Conservation (phyloP, 2,329 filamentous ascomycete genomes). For the Claviceps sorghi region DNA sequence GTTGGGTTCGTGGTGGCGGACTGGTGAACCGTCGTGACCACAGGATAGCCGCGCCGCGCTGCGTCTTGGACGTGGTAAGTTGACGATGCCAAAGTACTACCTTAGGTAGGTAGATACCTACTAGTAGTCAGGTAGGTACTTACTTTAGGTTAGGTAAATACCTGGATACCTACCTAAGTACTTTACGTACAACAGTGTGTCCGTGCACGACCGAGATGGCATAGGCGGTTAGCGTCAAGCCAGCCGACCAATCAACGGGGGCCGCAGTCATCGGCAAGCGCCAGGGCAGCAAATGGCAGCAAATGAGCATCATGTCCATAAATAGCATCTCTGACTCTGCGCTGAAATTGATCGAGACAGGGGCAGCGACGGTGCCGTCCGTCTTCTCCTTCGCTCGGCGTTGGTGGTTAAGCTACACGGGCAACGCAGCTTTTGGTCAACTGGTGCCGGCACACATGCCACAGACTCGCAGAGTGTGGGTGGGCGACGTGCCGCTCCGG, state of each 20-base stretch:
- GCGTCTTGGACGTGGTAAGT: background rate
- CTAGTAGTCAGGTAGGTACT: too few relatives aligned
- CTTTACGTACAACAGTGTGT: background rate
- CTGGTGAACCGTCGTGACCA: slow-evolving; percentile 5
- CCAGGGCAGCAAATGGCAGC: background rate
- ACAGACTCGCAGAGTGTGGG: too few relatives aligned
- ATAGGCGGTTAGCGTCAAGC: slow-evolving; percentile 1
- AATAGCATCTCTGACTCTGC: background rate
- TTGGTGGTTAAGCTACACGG: background rate
- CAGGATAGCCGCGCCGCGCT: slow-evolving; percentile 14
- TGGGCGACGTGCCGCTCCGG: background rate
- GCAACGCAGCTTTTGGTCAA: background rate
- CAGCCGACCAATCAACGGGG: slow-evolving; percentile 5
- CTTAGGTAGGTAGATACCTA: too few relatives aligned
- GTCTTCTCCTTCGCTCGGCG: background rate
- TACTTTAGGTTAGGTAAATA: too few relatives aligned
- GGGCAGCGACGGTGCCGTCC: background rate
- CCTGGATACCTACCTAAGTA: too few relatives aligned
- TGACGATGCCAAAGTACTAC: background rate
- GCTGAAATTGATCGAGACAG: background rate
- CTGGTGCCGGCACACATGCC: background rate
- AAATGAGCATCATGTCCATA: background rate
- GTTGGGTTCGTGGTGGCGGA: slow-evolving; percentile 8
- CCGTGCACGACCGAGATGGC: background rate
- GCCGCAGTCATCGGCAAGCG: background rate